These are phyloP conservation scores for Dalechampia spathulata DNA, from an alignment of 441 rosid genomes.

Conservation along the genomic window DNA sequence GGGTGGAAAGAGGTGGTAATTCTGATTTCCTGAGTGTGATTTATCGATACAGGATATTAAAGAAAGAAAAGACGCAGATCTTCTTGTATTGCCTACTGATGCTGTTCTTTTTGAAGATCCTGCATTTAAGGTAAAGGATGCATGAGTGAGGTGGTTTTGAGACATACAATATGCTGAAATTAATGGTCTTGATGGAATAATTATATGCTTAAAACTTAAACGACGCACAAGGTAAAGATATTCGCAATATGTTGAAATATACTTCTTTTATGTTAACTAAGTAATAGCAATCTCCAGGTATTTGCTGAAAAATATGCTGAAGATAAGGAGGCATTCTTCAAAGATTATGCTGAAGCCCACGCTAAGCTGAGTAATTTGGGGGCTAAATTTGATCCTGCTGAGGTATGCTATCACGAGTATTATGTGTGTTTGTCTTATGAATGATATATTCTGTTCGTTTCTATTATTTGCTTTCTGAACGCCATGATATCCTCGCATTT, in stretches of 20 bases:
- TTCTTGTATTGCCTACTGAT: conserved; percentile 91
- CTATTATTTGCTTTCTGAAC: too few species aligned
- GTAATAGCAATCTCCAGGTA: conserved; percentile 35
- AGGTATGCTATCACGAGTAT: conserved; percentile 38
- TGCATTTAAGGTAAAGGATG: conserved; percentile 61
- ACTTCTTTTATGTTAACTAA: conserved; percentile 12
- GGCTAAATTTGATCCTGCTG: conserved; percentile 87
- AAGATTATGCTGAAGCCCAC: conserved; percentile 94
- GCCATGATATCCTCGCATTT: too few species aligned
- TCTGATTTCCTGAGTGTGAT: conserved; percentile 14
- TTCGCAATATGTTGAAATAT: too few species aligned
- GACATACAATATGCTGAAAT: background rate
- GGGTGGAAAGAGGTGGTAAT: background rate
- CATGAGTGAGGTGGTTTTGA: conserved; percentile 6
- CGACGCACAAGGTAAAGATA: too few species aligned
- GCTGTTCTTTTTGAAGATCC: conserved; percentile 86
- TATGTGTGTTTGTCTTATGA: conserved; percentile 1
- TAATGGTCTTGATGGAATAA: background rate
- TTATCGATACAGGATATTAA: conserved; percentile 56
- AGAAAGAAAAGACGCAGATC: conserved; percentile 65
- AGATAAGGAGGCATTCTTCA: conserved; percentile 77
- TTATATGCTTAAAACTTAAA: too few species aligned
- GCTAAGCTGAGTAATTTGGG: conserved; percentile 90
- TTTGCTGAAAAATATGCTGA: conserved; percentile 87
- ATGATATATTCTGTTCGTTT: background rate